Evolutionary conservation across 2,329 filamentous ascomycete species (phyloP).

Genomic region (Ophioceras dolichostomum): DNA sequence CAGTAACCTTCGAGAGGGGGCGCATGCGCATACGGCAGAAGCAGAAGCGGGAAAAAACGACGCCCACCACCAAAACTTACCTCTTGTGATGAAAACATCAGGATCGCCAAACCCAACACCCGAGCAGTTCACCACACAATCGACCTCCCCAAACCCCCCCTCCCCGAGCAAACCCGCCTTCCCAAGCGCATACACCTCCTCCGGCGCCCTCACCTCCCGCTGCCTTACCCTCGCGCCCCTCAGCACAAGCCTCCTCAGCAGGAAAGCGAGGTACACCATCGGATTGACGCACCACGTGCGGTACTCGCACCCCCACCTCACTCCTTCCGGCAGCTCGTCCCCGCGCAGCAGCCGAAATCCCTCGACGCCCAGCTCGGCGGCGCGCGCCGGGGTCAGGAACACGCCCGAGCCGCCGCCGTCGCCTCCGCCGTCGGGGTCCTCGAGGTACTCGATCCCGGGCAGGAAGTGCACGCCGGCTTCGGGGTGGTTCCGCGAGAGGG

Average conservation of each 20-base stretch:
- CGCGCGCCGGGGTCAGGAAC: slow-evolving; percentile 17
- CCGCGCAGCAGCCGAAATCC: slow-evolving; percentile 23
- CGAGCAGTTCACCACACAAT: slow-evolving; percentile 30
- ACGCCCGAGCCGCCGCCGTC: slow-evolving; percentile 4
- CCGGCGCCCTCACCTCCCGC: slow-evolving; percentile 21
- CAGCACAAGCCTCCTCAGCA: slow-evolving; percentile 27
- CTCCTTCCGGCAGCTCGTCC: slow-evolving; percentile 25
- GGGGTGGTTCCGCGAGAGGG: slow-evolving; percentile 15
- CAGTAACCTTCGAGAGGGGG: no score
- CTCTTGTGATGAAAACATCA: slow-evolving; percentile 28
- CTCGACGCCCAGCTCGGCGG: slow-evolving; percentile 20
- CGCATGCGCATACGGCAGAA: not conserved
- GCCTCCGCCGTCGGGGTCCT: slow-evolving; percentile 17
- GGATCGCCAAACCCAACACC: slow-evolving; percentile 28
- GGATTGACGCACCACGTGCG: slow-evolving; percentile 42
- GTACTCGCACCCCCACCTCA: slow-evolving; percentile 36
- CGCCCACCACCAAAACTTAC: slow-evolving; percentile 10
- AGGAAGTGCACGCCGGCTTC: slow-evolving; percentile 35
- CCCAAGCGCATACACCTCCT: slow-evolving; percentile 24
- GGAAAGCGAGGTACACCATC: slow-evolving; percentile 37
- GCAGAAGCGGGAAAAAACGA: not conserved
- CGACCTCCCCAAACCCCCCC: slow-evolving; percentile 14
- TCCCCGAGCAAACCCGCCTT: no score
- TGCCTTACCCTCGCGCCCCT: slow-evolving; percentile 21
- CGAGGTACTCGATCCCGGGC: slow-evolving; percentile 38